Percentiles rank a stretch among this genome's conserved stretches.
Evolutionary conservation across 441 rosid species (phyloP).

Genomic region (Capsella rubella): DNA sequence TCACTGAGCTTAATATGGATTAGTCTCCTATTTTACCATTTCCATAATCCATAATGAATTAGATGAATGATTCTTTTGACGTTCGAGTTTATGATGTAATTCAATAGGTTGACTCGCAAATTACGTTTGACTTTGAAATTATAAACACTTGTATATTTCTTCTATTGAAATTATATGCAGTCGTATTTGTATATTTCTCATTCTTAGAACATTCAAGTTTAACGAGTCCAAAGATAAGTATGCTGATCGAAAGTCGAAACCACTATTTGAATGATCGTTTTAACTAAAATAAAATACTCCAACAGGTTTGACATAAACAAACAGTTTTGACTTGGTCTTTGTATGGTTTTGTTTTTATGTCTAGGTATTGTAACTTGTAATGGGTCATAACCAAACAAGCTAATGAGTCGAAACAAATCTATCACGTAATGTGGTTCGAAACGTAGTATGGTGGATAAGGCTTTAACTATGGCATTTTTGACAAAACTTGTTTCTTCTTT

Average conservation of each 20-base stretch:
- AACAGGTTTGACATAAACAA: background rate
- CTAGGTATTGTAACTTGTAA: background rate
- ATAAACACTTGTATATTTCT: background rate
- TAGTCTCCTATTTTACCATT: too few relatives aligned
- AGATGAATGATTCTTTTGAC: background rate
- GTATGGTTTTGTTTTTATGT: background rate
- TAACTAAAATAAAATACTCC: background rate
- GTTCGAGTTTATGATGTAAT: background rate
- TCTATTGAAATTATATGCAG: background rate
- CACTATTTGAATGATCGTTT: background rate
- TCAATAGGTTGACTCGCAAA: background rate
- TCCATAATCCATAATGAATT: too few relatives aligned
- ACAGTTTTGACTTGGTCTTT: background rate
- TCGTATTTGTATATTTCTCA: background rate
- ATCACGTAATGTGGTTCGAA: background rate
- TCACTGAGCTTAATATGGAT: too few relatives aligned
- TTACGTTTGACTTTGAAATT: constrained; percentile 34
- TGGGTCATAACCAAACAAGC: background rate
- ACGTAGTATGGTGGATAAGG: constrained; percentile 22
- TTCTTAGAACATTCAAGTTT: background rate
- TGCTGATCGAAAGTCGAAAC: background rate
- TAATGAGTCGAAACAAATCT: constrained; percentile 1
- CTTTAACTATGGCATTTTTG: constrained; percentile 6
- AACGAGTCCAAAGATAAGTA: background rate
- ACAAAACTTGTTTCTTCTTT: background rate